phyloP scores from a whole-genome alignment of 176 grass and related monocot species.

The Eragrostis nindensis region DNA sequence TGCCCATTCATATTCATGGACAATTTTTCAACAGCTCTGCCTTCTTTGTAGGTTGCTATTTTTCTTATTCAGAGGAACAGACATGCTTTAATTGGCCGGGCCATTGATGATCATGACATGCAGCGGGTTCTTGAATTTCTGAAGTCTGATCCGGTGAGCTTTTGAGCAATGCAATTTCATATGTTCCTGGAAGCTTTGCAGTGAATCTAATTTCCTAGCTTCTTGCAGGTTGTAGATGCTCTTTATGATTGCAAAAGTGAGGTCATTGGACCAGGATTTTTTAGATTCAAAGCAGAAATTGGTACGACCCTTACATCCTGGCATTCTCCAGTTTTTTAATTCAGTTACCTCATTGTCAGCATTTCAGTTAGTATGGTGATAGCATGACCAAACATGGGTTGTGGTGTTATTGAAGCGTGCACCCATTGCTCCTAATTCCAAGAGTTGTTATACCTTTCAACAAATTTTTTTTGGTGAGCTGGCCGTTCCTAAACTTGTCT shows the following conservation, averaged over 20 bases:
- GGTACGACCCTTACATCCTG: constrained; percentile 51
- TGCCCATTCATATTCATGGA: constrained; percentile 9
- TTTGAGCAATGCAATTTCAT: constrained; percentile 7
- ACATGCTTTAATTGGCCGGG: constrained; percentile 95
- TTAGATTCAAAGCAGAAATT: constrained; percentile 99
- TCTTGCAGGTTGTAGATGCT: constrained; percentile 89
- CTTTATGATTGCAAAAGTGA: constrained; percentile 99
- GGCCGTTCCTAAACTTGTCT: no score
- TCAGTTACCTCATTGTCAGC: constrained; percentile 23
- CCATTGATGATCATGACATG: constrained; percentile 99
- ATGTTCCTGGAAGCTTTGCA: constrained; percentile 15
- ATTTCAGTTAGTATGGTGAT: constrained; percentile 18
- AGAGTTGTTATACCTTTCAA: not conserved
- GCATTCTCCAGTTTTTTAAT: not conserved
- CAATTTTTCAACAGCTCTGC: constrained; percentile 8
- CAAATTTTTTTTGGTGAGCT: not conserved
- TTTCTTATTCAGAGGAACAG: constrained; percentile 98
- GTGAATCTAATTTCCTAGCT: constrained; percentile 38
- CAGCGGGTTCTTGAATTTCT: constrained; percentile 89
- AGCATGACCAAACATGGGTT: not conserved
- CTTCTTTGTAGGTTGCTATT: constrained; percentile 80
- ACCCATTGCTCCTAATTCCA: constrained; percentile 11
- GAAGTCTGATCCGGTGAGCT: constrained; percentile 90
- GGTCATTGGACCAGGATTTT: constrained; percentile 98
- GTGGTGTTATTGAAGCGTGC: constrained; percentile 5